Evolutionary conservation across 1,284 basidiomycete species (phyloP).

Genomic region (Pseudozyma flocculosa): DNA sequence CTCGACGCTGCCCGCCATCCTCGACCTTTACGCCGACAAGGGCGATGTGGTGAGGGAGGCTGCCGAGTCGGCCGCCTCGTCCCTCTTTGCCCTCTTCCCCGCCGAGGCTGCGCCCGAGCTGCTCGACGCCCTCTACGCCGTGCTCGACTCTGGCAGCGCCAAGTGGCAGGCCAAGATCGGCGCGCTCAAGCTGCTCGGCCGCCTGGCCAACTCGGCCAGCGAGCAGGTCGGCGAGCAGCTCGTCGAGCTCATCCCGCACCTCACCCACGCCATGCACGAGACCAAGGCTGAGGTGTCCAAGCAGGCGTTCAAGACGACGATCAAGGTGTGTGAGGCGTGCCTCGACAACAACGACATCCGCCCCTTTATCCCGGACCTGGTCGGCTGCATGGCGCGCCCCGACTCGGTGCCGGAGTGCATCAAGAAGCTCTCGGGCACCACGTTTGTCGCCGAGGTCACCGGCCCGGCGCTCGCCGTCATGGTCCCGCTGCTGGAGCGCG

Average conservation of each 20-base stretch:
- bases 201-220: conserved; percentile 70
- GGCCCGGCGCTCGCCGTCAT: conserved; percentile 93
- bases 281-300: conserved; percentile 90
- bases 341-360: conserved; percentile 91
- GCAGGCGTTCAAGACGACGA: conserved; percentile 89
- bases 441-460: conserved; percentile 96
- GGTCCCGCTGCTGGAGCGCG: conserved; percentile 86
- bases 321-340: conserved; percentile 80
- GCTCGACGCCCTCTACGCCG: conserved; percentile 71
- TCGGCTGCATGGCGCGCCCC: conserved; percentile 84
- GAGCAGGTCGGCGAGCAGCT: conserved; percentile 84
- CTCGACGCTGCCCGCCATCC: conserved; percentile 73
- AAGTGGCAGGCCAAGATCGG: conserved; percentile 97
- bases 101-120: conserved; percentile 72
- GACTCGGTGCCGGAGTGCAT: conserved; percentile 81
- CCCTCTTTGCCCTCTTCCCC: conserved; percentile 79
- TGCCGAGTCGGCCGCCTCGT: conserved; percentile 77
- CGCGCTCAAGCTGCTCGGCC: conserved; percentile 71
- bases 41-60: conserved; percentile 85
- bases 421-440: conserved; percentile 90
- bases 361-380: conserved; percentile 84
- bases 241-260: conserved; percentile 77
- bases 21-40: conserved; percentile 90
- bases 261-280: conserved; percentile 93
- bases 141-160: conserved; percentile 70